Percentiles rank a stretch among this genome's conserved stretches.
Evolutionary conservation across 2,329 filamentous ascomycete species (phyloP).

Genomic region (Neurospora crassa): DNA sequence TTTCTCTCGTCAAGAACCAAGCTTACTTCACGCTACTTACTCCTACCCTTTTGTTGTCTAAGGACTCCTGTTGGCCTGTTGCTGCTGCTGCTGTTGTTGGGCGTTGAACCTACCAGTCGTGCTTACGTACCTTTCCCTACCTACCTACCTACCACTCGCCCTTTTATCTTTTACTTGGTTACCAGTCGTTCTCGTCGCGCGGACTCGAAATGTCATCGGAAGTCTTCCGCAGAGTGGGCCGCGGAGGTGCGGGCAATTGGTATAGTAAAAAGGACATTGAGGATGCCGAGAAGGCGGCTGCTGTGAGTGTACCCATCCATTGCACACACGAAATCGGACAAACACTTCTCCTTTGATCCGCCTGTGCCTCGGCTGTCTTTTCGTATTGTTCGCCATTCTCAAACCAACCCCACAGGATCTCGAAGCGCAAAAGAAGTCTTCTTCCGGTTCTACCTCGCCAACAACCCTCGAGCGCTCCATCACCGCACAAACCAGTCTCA

Average conservation of each 20-base stretch:
- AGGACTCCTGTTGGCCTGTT: background rate
- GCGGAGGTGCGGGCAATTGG: conserved; percentile 57
- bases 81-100: background rate
- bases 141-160: background rate
- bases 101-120: background rate
- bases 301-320: conserved; percentile 8
- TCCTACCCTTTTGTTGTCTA: background rate
- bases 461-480: conserved; percentile 3
- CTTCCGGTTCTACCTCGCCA: conserved; percentile 5
- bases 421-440: conserved; percentile 22
- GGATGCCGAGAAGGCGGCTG: conserved; percentile 26
- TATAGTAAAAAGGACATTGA: conserved; percentile 42
- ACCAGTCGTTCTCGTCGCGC: background rate
- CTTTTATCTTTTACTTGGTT: background rate
- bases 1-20: background rate
- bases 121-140: background rate
- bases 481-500: conserved; percentile 8
- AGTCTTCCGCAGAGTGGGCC: conserved; percentile 42
- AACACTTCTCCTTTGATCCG: too few relatives aligned
- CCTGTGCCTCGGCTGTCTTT: background rate
- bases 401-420: conserved; percentile 17
- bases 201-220: conserved; percentile 25
- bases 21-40: background rate
- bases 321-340: background rate
- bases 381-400: background rate